A percentile compares a stretch with the other conserved stretches of the same genome.
Conservation (phyloP, 208 protist species). For the Trypanosoma congolense region DNA sequence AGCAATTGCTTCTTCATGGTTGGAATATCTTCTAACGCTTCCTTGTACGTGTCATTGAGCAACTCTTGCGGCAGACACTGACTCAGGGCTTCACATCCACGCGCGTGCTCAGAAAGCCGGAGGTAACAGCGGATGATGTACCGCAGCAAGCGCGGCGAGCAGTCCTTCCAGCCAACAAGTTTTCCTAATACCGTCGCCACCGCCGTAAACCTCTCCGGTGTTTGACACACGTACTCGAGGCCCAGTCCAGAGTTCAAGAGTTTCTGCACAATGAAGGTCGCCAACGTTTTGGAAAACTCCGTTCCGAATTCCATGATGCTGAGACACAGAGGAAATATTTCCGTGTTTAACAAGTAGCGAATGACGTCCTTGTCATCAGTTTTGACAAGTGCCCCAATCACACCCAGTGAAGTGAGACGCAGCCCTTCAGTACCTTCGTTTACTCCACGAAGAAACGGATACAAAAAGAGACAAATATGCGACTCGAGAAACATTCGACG, state of each 20-base stretch:
- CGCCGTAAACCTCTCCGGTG: constrained; percentile 93
- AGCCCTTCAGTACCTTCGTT: constrained; percentile 95
- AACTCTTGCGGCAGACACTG: constrained; percentile 80
- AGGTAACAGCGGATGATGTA: constrained; percentile 99
- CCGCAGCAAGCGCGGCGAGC: constrained; percentile 93
- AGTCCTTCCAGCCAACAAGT: constrained; percentile 93
- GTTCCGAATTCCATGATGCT: constrained; percentile 97
- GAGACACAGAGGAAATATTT: constrained; percentile 99
- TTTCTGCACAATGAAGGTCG: constrained; percentile 99
- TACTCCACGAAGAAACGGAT: constrained; percentile 98
- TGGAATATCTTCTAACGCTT: constrained; percentile 58
- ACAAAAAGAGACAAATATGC: constrained; percentile 99
- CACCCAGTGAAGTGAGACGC: constrained; percentile 96
- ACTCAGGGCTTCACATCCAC: constrained; percentile 64
- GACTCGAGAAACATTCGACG: constrained; percentile 97
- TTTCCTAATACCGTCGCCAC: constrained; percentile 92
- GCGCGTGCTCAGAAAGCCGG: constrained; percentile 94
- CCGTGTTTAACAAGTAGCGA: constrained; percentile 96
- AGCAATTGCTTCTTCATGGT: constrained; percentile 76
- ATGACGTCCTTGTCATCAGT: constrained; percentile 89
- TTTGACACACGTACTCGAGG: constrained; percentile 96
- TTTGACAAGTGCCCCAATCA: constrained; percentile 98
- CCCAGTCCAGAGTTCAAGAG: constrained; percentile 97
- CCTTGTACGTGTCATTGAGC: constrained; percentile 75
- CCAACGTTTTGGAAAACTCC: constrained; percentile 97